Percentiles rank a stretch among this genome's conserved stretches.
Evolutionary conservation across 2,329 filamentous ascomycete species (phyloP).

Genomic region (Fusarium sp.): DNA sequence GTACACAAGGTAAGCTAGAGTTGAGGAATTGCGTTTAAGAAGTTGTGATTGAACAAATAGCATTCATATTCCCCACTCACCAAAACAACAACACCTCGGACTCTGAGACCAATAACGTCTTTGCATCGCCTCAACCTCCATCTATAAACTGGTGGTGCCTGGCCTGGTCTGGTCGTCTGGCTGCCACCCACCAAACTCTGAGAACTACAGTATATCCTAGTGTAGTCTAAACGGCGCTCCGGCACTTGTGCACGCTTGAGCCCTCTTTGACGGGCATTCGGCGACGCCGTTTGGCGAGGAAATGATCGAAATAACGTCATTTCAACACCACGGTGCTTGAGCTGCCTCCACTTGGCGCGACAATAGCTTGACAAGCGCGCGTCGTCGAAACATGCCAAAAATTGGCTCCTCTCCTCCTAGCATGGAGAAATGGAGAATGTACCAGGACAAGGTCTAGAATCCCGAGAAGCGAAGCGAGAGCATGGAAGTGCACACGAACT

Average conservation of each 20-base stretch:
- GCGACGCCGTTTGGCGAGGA: conserved; percentile 24
- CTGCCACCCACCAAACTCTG: background rate
- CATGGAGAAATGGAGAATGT: conserved; percentile 10
- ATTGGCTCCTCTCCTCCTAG: conserved; percentile 16
- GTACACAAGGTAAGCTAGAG: background rate
- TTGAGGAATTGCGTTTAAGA: background rate
- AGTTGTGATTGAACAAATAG: background rate
- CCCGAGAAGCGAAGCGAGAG: background rate
- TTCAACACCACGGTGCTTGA: conserved; percentile 22
- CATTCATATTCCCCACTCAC: conserved; percentile 24
- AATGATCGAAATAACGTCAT: conserved; percentile 42
- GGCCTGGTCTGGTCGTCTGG: background rate
- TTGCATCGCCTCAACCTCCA: conserved; percentile 38
- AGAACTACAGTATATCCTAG: no score
- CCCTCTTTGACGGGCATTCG: conserved; percentile 23
- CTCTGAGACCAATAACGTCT: conserved; percentile 38
- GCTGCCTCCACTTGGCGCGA: conserved; percentile 43
- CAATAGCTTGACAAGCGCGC: conserved; percentile 32
- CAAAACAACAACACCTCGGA: conserved; percentile 15
- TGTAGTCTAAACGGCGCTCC: conserved; percentile 22
- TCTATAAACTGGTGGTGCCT: conserved; percentile 12
- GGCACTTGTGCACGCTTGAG: conserved; percentile 39
- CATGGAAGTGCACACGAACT: background rate
- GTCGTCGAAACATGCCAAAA: conserved; percentile 27
- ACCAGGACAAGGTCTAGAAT: conserved; percentile 31